Evolutionary conservation across 163 green algal genomes (phyloP).

Genomic region (Coccomyxa subellipsoidea): DNA sequence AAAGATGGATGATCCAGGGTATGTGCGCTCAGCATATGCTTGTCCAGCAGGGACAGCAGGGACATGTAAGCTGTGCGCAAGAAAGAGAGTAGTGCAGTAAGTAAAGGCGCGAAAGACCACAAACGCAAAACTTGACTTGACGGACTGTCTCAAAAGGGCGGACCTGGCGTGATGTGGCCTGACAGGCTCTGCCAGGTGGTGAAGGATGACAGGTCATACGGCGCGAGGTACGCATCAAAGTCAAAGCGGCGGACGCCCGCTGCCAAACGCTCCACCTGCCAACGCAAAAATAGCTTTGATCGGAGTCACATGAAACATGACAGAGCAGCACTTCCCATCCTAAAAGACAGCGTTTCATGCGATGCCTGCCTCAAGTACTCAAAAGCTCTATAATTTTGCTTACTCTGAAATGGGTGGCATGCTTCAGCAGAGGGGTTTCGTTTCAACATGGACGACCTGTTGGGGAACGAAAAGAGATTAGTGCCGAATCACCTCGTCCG

Average conservation of each 20-base stretch:
- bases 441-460: background rate
- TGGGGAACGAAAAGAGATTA: no score
- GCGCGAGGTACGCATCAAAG: constrained; percentile 74
- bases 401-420: background rate
- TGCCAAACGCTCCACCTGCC: constrained; percentile 55
- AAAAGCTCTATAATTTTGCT: no score
- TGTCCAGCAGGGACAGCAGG: no score
- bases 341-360: background rate
- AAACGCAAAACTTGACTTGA: no score
- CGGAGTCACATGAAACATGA: background rate
- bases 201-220: constrained; percentile 70
- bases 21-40: no score
- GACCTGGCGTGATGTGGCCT: constrained; percentile 34
- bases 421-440: background rate
- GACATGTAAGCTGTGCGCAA: no score
- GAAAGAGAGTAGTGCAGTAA: no score
- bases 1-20: no score
- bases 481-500: background rate
- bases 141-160: no score
- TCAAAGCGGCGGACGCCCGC: constrained; percentile 66
- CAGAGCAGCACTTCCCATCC: background rate
- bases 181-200: constrained; percentile 58
- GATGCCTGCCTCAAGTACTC: background rate
- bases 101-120: no score
- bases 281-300: background rate